These are phyloP conservation scores for Eudorina sp. DNA, from an alignment of 139 green algal genomes.

Conservation along the genomic window DNA sequence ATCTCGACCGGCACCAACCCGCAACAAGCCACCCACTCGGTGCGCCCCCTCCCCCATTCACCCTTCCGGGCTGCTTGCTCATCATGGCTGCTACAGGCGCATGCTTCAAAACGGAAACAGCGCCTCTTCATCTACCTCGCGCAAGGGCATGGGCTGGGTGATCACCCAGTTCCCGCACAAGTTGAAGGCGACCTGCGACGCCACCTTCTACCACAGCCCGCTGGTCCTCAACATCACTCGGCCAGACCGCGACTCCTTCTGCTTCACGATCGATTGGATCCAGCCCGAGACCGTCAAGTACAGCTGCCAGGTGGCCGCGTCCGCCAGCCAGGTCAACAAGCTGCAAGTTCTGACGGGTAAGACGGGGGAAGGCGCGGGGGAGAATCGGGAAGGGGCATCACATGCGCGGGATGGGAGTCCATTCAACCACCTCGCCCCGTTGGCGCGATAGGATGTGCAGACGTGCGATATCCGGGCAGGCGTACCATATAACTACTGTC, in stretches of 20 bases:
- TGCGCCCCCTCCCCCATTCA: no score
- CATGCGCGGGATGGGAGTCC: no score
- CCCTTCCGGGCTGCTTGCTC: no score
- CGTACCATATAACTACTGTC: no score
- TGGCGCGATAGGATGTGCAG: no score
- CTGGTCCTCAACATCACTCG: slow-evolving; percentile 21
- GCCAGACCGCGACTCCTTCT: neutral
- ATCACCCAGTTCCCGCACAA: neutral
- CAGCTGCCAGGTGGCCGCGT: neutral
- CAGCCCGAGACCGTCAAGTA: neutral
- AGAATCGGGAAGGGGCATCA: no score
- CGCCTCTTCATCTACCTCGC: no score
- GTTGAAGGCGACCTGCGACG: neutral
- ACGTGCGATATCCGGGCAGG: no score
- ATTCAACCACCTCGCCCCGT: no score
- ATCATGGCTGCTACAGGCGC: neutral
- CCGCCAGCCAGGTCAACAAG: neutral
- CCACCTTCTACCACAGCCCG: slow-evolving; percentile 4
- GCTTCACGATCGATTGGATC: neutral
- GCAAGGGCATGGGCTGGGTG: slow-evolving; percentile 20
- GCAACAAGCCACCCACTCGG: no score
- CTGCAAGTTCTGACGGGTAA: slow-evolving; percentile 1
- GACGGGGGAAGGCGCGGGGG: no score
- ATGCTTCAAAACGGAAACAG: neutral
- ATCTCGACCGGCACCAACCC: no score